Evolutionary conservation across 2,329 filamentous ascomycete species (phyloP).

Genomic region (Beauveria bassiana): DNA sequence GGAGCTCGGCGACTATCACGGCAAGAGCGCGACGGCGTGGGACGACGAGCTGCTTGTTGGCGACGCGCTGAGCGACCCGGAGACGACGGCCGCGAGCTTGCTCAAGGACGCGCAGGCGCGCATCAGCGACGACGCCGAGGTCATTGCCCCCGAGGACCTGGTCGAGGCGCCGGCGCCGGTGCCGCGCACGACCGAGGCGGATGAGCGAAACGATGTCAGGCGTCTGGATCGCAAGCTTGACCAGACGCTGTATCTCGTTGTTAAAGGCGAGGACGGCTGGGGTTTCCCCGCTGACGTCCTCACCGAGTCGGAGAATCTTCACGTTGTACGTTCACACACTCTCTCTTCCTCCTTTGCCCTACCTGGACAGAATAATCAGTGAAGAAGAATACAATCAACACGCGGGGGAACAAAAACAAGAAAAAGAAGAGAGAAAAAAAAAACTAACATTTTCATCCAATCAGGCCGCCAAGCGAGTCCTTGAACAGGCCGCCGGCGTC

Average conservation of each 20-base stretch:
- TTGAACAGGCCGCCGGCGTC: conserved; percentile 68
- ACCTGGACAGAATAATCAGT: no score
- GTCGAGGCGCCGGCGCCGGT: conserved; percentile 63
- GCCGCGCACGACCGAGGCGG: conserved; percentile 68
- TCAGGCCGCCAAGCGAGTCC: conserved; percentile 73
- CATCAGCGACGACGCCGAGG: conserved; percentile 52
- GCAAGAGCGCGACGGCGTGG: conserved; percentile 65
- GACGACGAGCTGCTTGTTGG: conserved; percentile 84
- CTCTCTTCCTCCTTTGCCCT: no score
- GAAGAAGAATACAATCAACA: no score
- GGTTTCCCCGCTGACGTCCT: conserved; percentile 71
- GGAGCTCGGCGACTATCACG: conserved; percentile 79
- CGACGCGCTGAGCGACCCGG: conserved; percentile 56
- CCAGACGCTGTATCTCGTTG: conserved; percentile 79
- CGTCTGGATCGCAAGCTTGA: conserved; percentile 75
- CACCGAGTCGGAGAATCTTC: conserved; percentile 64
- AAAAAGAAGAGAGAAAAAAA: no score
- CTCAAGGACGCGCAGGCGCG: conserved; percentile 66
- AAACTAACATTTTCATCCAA: neutral
- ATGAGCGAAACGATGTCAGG: conserved; percentile 62
- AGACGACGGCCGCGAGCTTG: conserved; percentile 58
- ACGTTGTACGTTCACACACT: conserved; percentile 56
- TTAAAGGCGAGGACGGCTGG: conserved; percentile 72
- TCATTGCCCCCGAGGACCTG: conserved; percentile 49
- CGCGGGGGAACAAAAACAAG: no score